These are phyloP conservation scores for Podaxis rugospora DNA, from an alignment of 768 basidiomycete species.

Conservation along the genomic window DNA sequence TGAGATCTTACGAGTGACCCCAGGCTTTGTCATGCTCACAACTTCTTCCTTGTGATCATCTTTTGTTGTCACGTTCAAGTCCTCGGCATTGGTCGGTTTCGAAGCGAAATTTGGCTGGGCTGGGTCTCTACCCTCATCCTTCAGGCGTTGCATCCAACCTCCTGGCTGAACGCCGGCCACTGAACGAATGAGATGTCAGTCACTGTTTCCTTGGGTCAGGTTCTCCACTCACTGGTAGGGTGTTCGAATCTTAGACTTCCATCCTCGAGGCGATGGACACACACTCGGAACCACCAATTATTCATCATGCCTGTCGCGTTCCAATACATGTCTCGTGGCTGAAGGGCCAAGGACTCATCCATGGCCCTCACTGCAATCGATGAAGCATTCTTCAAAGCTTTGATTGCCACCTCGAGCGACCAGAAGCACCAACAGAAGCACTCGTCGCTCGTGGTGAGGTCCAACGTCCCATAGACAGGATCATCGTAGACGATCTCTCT, in stretches of 20 bases:
- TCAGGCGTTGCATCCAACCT: slow-evolving; percentile 63
- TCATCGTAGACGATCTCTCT: slow-evolving; percentile 31
- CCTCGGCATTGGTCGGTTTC: background rate
- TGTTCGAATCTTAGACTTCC: slow-evolving; percentile 49
- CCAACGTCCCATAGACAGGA: slow-evolving; percentile 43
- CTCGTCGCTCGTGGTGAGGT: slow-evolving; percentile 42
- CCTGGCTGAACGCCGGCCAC: slow-evolving; percentile 40
- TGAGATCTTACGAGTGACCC: slow-evolving; percentile 39
- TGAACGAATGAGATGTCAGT: background rate
- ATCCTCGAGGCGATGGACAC: slow-evolving; percentile 31
- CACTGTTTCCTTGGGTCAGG: too few species aligned
- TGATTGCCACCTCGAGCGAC: slow-evolving; percentile 33
- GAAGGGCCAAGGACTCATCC: slow-evolving; percentile 48
- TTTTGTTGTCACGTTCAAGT: background rate
- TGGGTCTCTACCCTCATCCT: slow-evolving; percentile 39
- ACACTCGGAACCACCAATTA: slow-evolving; percentile 59
- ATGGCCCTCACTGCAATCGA: slow-evolving; percentile 18
- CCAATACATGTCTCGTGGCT: slow-evolving; percentile 56
- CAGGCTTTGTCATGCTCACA: slow-evolving; percentile 41
- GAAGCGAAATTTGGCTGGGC: slow-evolving; percentile 34
- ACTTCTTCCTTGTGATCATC: background rate
- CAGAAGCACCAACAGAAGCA: slow-evolving; percentile 66
- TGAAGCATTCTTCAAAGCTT: background rate
- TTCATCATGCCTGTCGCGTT: slow-evolving; percentile 64
- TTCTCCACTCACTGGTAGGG: slow-evolving; percentile 33